phyloP scores from a whole-genome alignment of 2,329 filamentous ascomycete genomes.

The Chaetomium strumarium region DNA sequence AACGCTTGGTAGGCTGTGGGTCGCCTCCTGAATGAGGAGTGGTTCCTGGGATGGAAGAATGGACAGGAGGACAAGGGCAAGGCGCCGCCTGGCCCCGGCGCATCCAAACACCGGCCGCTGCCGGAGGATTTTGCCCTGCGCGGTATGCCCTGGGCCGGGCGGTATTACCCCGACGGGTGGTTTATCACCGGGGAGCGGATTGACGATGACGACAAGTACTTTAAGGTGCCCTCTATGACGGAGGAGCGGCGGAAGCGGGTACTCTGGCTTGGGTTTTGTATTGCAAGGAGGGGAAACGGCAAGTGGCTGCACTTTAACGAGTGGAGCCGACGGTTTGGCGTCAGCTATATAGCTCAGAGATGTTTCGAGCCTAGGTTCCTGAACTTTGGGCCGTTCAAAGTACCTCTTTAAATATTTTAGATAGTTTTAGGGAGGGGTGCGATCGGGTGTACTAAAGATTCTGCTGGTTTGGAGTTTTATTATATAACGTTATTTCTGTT shows the following conservation, averaged over 20 bases:
- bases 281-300: conserved; percentile 33
- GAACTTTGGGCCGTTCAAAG: no score
- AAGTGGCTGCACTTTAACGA: conserved; percentile 44
- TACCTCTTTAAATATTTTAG: no score
- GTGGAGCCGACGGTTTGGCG: conserved; percentile 34
- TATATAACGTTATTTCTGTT: no score
- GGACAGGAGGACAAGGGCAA: not conserved
- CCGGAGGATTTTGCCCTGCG: conserved; percentile 65
- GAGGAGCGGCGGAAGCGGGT: conserved; percentile 53
- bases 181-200: conserved; percentile 46
- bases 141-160: conserved; percentile 55
- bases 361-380: not conserved
- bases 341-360: conserved; percentile 32
- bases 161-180: conserved; percentile 54
- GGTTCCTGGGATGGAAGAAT: conserved; percentile 40
- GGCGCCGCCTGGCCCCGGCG: no score
- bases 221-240: conserved; percentile 55
- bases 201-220: conserved; percentile 62
- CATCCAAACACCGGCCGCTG: conserved; percentile 30
- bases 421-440: no score
- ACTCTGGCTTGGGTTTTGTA: conserved; percentile 49
- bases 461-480: no score
- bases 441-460: no score
- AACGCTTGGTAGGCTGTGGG: conserved; percentile 3
- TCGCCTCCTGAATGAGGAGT: conserved; percentile 33